Conservation (phyloP, 495 filamentous ascomycete genomes). For the Parathielavia hyrcaniae region DNA sequence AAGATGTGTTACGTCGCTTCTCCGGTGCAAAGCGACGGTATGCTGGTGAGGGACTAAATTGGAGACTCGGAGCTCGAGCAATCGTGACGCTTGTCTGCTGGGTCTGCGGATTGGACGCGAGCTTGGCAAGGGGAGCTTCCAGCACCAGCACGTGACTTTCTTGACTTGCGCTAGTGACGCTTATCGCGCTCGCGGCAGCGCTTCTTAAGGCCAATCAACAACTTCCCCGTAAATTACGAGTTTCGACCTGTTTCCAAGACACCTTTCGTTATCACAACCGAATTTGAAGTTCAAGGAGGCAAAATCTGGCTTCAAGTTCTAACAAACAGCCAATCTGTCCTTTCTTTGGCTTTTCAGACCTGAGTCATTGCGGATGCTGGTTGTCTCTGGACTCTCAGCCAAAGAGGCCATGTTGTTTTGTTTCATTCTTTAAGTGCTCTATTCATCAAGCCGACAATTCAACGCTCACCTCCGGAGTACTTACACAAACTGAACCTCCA, state of each 20-base stretch:
- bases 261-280: neutral
- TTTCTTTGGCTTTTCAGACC: conserved; percentile 26
- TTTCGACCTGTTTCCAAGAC: neutral
- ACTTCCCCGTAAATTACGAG: conserved; percentile 30
- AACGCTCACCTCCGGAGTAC: no score
- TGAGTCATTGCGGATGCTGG: conserved; percentile 18
- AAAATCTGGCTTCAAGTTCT: conserved; percentile 9
- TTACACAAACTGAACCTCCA: neutral
- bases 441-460: neutral
- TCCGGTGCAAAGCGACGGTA: neutral
- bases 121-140: conserved; percentile 14
- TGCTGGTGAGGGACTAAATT: conserved; percentile 21
- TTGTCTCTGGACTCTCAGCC: neutral
- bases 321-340: conserved; percentile 25
- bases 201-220: conserved; percentile 20
- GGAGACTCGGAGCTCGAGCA: conserved; percentile 1
- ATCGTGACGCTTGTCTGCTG: conserved; percentile 5
- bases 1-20: conserved; percentile 5
- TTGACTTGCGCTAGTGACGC: neutral
- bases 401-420: conserved; percentile 7
- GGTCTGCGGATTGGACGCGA: no score
- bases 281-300: conserved; percentile 9
- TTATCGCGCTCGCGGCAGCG: neutral
- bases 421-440: conserved; percentile 10
- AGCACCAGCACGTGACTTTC: conserved; percentile 19